These are phyloP conservation scores for Blattamonas nauphoetae DNA, from an alignment of 78 protist genomes.

Conservation along the genomic window DNA sequence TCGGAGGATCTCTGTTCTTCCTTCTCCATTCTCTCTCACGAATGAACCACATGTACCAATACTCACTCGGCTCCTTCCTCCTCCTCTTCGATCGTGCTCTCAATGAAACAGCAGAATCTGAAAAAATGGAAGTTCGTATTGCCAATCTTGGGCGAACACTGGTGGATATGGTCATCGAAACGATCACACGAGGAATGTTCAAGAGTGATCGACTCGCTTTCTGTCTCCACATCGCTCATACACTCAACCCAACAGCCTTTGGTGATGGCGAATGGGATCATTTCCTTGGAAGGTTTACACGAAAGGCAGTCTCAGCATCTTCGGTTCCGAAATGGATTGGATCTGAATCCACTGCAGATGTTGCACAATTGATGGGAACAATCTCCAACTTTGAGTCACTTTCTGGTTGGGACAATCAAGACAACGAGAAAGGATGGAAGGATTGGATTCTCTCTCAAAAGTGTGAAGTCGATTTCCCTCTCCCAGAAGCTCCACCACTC, in stretches of 20 bases:
- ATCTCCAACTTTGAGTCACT: background rate
- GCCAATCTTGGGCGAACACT: background rate
- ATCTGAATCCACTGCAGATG: background rate
- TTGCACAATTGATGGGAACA: background rate
- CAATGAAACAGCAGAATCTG: background rate
- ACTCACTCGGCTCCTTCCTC: conserved; percentile 42
- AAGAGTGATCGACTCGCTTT: conserved; percentile 57
- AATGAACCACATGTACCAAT: conserved; percentile 65
- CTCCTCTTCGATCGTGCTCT: conserved; percentile 11
- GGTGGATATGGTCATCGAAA: background rate
- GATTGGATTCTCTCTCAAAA: conserved; percentile 3
- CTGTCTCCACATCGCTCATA: conserved; percentile 45
- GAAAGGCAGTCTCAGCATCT: background rate
- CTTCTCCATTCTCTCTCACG: conserved; percentile 30
- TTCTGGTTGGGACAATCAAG: background rate
- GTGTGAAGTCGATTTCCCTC: conserved; percentile 20
- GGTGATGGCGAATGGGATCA: conserved; percentile 19
- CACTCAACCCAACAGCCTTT: conserved; percentile 4
- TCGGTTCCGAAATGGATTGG: conserved; percentile 19
- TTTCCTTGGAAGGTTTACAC: conserved; percentile 9
- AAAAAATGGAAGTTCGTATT: background rate
- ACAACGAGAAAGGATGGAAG: conserved; percentile 21
- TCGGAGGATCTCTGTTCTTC: conserved; percentile 44
- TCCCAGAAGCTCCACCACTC: conserved; percentile 15
- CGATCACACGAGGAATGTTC: conserved; percentile 50